Base-by-base conservation (phyloP, 345 rosid species). In the Ricinus communis region DNA sequence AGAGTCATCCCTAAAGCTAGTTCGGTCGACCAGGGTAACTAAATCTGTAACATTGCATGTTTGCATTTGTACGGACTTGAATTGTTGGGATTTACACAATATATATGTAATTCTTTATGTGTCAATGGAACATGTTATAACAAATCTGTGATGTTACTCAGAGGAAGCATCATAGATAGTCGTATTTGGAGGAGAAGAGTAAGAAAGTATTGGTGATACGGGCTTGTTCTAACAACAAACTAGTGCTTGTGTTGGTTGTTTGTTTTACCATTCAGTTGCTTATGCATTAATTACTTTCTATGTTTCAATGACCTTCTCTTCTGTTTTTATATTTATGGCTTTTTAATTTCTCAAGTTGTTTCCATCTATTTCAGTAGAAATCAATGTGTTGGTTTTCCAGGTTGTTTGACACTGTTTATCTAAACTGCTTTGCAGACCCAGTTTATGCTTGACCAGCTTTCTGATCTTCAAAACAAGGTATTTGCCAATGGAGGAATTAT, bases 391-490 rank as follows among this genome's bases (percentile, higher is more conserved):
- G 43, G 63, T 61, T 28, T 25, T 15, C 3, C 22, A 47, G 2
- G 15, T 12, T 15, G 33, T 56, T 63, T 14, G 51, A 25, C 4
- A 31, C 36, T 59, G n/a, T 63, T 53, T 14, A 16, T 28, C 18
- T n/a, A 18, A 55, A 50, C 30, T 15, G 2, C 27, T 51, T 66
- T 72, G 75, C 85, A 95, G 99, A 95, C 94, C 33, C 99, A 92
- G 76, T 87, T 49, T 51, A 89, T 92, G 98, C 93, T 95, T 58
- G 99, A 95, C 79, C 98, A 92, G 80, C 94, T 95, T 38, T 64
- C 87, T 67, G 97, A 95, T 85, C 96, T 95, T 73, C 98, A 92
- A 78, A 86, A 77, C 71, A 92, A 90, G 91, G 96, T 90, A 79
- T 54, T 21, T 70, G 22, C 22, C 63, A 30, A 24, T 56, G 41